phyloP scores from a whole-genome alignment of 768 basidiomycete genomes.

The Boletus tomentosulus region DNA sequence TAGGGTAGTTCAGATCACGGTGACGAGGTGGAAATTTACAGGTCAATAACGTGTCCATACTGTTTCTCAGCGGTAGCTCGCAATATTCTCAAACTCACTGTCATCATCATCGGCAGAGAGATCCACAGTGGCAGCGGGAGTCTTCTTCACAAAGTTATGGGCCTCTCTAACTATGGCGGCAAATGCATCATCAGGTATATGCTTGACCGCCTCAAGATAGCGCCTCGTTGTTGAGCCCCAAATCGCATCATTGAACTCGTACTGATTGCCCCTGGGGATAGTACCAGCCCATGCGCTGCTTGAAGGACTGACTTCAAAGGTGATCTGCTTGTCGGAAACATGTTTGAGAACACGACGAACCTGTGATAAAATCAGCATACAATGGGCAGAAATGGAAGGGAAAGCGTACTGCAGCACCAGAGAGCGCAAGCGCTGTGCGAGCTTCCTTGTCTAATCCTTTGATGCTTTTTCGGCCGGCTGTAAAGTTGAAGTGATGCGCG shows the following conservation, averaged over 20 bases:
- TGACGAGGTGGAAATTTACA: neutral
- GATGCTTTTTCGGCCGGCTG: neutral
- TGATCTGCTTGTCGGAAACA: neutral
- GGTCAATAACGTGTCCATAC: neutral
- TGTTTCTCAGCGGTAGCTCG: neutral
- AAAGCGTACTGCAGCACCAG: neutral
- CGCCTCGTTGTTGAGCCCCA: neutral
- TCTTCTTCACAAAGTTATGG: neutral
- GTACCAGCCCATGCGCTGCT: neutral
- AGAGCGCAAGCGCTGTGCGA: neutral
- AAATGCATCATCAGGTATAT: neutral
- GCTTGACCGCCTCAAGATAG: neutral
- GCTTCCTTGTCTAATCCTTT: neutral
- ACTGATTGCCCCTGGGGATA: neutral
- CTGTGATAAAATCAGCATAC: neutral
- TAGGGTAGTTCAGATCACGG: neutral
- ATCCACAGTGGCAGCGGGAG: neutral
- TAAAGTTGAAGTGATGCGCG: slow-evolving; percentile 3
- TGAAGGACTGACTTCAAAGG: neutral
- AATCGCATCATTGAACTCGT: neutral
- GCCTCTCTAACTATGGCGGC: neutral
- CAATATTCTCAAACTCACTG: neutral
- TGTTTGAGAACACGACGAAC: neutral
- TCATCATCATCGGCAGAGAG: neutral
- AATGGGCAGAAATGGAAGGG: neutral